Evolutionary conservation across 257 asterid species (phyloP).

Genomic region (Nicotiana paniculata): DNA sequence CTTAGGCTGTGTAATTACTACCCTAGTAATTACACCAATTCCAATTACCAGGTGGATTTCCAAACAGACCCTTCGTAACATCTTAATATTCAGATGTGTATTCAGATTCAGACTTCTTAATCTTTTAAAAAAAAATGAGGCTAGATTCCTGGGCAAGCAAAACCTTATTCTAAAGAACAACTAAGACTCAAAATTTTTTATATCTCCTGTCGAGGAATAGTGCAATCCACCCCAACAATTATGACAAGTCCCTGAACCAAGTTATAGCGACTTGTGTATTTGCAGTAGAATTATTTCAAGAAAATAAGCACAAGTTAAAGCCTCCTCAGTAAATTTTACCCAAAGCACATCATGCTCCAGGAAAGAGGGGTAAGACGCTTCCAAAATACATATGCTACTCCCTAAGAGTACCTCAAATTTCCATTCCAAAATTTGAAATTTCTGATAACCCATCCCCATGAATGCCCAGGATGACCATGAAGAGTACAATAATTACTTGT

Average conservation of each 20-base stretch:
- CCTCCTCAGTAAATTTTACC: background rate
- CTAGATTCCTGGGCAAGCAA: background rate
- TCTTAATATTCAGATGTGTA: no score
- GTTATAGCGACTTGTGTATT: background rate
- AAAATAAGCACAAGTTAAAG: background rate
- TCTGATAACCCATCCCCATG: background rate
- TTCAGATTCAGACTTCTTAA: no score
- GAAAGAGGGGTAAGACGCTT: background rate
- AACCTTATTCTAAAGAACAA: background rate
- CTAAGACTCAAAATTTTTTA: background rate
- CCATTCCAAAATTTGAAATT: background rate
- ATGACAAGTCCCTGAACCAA: background rate
- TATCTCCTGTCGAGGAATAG: background rate
- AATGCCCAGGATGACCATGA: background rate
- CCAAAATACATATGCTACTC: background rate
- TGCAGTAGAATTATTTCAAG: background rate
- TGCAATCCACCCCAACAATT: background rate
- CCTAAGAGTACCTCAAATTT: background rate
- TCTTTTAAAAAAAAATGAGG: no score
- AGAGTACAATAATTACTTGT: background rate
- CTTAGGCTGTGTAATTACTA: no score
- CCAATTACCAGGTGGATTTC: no score
- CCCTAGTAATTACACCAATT: no score
- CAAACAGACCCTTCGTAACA: no score
- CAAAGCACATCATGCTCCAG: background rate